Conservation (phyloP, 2,329 filamentous ascomycete genomes). For the Alternaria dauci region DNA sequence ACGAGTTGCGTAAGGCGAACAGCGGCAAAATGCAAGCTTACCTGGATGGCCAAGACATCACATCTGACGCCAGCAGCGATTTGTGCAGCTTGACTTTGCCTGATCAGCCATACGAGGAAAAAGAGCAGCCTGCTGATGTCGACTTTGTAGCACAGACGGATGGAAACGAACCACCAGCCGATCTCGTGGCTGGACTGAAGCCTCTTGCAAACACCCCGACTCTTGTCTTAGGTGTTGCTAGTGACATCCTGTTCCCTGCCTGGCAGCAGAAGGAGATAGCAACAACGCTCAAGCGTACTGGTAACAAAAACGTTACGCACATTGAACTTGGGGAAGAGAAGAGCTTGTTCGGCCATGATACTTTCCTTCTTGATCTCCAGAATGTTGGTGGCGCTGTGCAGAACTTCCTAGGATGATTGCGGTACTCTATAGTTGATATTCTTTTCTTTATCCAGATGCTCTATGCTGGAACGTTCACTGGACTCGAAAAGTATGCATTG, state of each 20-base stretch:
- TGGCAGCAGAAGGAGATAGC: slow-evolving; percentile 98
- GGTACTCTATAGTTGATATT: background rate
- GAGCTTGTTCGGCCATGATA: slow-evolving; percentile 95
- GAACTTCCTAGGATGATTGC: slow-evolving; percentile 72
- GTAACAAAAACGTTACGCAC: slow-evolving; percentile 84
- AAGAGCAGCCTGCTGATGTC: slow-evolving; percentile 60
- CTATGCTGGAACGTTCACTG: background rate
- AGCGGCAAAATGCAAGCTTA: slow-evolving; percentile 64
- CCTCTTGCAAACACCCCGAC: slow-evolving; percentile 78
- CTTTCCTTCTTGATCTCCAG: slow-evolving; percentile 90
- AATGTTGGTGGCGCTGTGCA: slow-evolving; percentile 87
- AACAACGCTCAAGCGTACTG: slow-evolving; percentile 76
- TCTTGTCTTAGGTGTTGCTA: slow-evolving; percentile 91
- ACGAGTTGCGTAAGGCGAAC: slow-evolving; percentile 68
- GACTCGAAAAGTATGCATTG: slow-evolving; percentile 30
- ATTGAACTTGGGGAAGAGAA: slow-evolving; percentile 93
- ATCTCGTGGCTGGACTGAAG: slow-evolving; percentile 79
- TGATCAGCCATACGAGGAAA: slow-evolving; percentile 84
- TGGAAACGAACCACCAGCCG: slow-evolving; percentile 70
- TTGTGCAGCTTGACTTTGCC: slow-evolving; percentile 85
- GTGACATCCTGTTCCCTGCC: slow-evolving; percentile 94
- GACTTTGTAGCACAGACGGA: slow-evolving; percentile 41
- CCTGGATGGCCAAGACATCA: slow-evolving; percentile 40
- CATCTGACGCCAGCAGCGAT: slow-evolving; percentile 45
- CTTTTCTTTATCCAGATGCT: background rate